These are phyloP conservation scores for Chlamydomonas sp. DNA, from an alignment of 139 green algal species.

Conservation along the genomic window DNA sequence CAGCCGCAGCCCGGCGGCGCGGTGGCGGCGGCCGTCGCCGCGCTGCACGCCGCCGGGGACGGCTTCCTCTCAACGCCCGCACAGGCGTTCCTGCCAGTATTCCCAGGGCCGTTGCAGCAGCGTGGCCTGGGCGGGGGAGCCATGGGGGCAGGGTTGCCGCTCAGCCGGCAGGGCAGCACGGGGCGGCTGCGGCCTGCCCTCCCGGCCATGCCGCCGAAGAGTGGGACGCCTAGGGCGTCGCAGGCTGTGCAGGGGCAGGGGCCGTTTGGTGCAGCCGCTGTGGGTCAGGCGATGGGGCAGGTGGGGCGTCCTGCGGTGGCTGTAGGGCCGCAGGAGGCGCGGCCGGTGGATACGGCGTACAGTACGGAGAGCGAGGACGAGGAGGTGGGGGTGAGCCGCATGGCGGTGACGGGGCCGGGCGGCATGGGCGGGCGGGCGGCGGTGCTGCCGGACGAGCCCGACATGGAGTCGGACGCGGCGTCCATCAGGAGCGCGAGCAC, in stretches of 20 bases:
- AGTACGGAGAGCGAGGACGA: constrained; percentile 39
- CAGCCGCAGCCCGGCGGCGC: constrained; percentile 6
- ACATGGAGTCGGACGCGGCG: constrained; percentile 19
- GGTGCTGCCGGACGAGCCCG: constrained; percentile 25
- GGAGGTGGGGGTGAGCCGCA: constrained; percentile 12
- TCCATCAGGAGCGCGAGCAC: constrained; percentile 14
- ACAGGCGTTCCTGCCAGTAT: neutral
- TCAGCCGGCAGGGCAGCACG: constrained; percentile 12
- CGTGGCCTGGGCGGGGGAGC: no score
- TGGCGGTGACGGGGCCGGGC: neutral
- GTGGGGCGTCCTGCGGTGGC: neutral
- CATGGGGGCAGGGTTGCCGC: neutral
- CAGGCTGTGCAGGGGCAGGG: neutral
- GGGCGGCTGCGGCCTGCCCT: neutral
- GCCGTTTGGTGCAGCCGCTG: neutral
- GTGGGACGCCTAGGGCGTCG: neutral
- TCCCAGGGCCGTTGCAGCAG: no score
- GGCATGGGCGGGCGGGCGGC: neutral
- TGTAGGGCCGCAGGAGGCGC: neutral
- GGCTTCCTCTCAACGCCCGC: neutral
- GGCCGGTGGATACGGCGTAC: neutral
- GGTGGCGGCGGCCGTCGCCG: neutral
- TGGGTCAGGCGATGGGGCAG: neutral
- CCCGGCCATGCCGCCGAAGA: neutral
- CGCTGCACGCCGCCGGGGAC: neutral